Evolutionary conservation across 768 basidiomycete genomes (phyloP).

Genomic region (Agaricus subrufescens): DNA sequence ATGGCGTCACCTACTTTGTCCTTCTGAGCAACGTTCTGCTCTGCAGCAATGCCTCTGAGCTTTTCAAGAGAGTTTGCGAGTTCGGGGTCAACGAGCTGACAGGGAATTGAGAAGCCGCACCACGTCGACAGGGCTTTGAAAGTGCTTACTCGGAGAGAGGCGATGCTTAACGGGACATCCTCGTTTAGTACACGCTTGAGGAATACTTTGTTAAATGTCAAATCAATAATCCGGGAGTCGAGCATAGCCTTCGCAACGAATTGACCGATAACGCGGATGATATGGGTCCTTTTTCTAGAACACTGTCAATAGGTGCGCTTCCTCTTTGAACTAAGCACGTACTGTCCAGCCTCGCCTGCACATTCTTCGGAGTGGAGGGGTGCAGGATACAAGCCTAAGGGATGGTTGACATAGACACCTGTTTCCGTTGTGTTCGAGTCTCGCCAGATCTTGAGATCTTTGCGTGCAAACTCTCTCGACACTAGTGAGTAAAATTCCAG

Average conservation of each 20-base stretch:
- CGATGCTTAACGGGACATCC: slow-evolving; percentile 76
- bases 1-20: slow-evolving; percentile 46
- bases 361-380: slow-evolving; percentile 72
- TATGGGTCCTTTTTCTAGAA: slow-evolving; percentile 73
- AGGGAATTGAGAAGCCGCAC: slow-evolving; percentile 9
- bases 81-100: slow-evolving; percentile 75
- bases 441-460: slow-evolving; percentile 88
- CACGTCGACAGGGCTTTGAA: not conserved
- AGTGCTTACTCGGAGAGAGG: slow-evolving; percentile 67
- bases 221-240: slow-evolving; percentile 95
- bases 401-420: slow-evolving; percentile 77
- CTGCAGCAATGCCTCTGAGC: slow-evolving; percentile 61
- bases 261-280: slow-evolving; percentile 88
- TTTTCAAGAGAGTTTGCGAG: slow-evolving; percentile 85
- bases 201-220: slow-evolving; percentile 94
- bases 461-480: slow-evolving; percentile 89
- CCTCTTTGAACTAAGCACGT: slow-evolving; percentile 23
- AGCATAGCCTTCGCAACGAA: slow-evolving; percentile 97
- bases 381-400: slow-evolving; percentile 82
- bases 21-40: slow-evolving; percentile 32
- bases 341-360: slow-evolving; percentile 72
- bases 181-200: slow-evolving; percentile 86
- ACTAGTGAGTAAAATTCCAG: slow-evolving; percentile 98
- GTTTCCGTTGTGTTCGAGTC: slow-evolving; percentile 65
- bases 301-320: slow-evolving; percentile 5